Evolutionary conservation across 495 filamentous ascomycete species (phyloP), one percentile per base, ranked within the genome.

Genomic region (Podospora comata): DNA sequence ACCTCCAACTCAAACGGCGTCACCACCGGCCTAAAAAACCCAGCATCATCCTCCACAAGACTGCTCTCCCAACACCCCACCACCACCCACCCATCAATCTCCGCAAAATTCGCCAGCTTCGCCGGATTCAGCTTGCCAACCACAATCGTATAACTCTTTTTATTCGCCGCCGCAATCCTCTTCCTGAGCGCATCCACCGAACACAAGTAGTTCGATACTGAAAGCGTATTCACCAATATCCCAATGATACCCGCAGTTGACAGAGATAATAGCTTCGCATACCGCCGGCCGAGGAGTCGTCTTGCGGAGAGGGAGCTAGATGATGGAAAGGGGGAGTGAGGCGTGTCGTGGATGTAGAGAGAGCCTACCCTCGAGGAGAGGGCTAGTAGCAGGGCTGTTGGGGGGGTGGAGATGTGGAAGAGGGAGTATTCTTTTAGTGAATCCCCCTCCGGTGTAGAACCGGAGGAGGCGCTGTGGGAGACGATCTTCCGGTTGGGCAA

Each of bases 21-120:
- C 44, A 99, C 86, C 4, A 98, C 86, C 1, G 92, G 92, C 74
- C 85, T 89, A 80, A 86, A 97, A 72, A 95, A 93, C 0, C 78
- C 79, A 13, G 92, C 92, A 70, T 90, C 89, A 68, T 91, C 91
- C 71, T 91, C 92, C 15, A 98, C 86, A 59, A 98, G 81, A 67
- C 90, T 90, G 74, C 94, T 96, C 78, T 99, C 95, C 95, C 96
- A 98, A 79, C 95, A 99, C 11, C 96, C 96, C 56, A 99, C 90
- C 0, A 97, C 94, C 0, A 98, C 93, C 95, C 95, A 99, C 16
- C 91, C 96, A 20, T 91, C 94, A 13, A 99, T 85, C 78, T 99
- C 95, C 64, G 89, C 86, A 78, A 99, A 99, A 78, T 99, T 99
- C 26, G 95, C 96, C 5, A 99, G 82, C 77, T 99, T 99, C 66